These are phyloP conservation scores for Myxozyma sirexii DNA, from an alignment of 805 yeast species.

Conservation along the genomic window DNA sequence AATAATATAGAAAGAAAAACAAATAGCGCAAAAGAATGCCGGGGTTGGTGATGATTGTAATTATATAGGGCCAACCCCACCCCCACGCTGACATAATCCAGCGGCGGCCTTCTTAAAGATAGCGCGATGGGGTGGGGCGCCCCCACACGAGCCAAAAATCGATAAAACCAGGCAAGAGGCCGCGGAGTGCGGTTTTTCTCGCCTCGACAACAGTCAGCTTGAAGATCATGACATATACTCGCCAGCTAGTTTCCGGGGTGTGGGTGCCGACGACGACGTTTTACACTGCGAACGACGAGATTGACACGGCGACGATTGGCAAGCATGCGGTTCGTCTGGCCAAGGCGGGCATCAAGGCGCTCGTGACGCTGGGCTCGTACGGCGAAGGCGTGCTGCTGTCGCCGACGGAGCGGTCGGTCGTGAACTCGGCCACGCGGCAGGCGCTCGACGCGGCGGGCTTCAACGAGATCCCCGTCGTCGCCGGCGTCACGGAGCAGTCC, in stretches of 20 bases:
- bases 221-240: background rate
- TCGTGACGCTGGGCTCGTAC: constrained; percentile 56
- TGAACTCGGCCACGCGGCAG: constrained; percentile 38
- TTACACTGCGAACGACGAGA: constrained; percentile 29
- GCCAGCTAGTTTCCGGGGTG: constrained; percentile 20
- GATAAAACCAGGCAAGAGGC: background rate
- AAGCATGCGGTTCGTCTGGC: constrained; percentile 51
- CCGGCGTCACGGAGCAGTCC: constrained; percentile 55
- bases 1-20: background rate
- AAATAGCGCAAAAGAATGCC: background rate
- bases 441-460: constrained; percentile 45
- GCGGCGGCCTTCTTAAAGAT: too few species aligned
- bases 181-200: too few species aligned
- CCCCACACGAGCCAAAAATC: background rate
- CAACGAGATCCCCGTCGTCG: constrained; percentile 49
- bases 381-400: constrained; percentile 59
- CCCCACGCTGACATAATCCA: constrained; percentile 14
- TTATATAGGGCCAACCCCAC: too few species aligned
- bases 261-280: constrained; percentile 30
- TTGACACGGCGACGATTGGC: constrained; percentile 52
- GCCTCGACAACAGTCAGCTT: too few species aligned
- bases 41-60: too few species aligned
- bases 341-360: constrained; percentile 52
- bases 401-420: constrained; percentile 47
- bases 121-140: background rate